Evolutionary conservation across 2,329 filamentous ascomycete species (phyloP), one percentile per base, ranked within the genome.

Genomic region (Fusarium decemcellulare): DNA sequence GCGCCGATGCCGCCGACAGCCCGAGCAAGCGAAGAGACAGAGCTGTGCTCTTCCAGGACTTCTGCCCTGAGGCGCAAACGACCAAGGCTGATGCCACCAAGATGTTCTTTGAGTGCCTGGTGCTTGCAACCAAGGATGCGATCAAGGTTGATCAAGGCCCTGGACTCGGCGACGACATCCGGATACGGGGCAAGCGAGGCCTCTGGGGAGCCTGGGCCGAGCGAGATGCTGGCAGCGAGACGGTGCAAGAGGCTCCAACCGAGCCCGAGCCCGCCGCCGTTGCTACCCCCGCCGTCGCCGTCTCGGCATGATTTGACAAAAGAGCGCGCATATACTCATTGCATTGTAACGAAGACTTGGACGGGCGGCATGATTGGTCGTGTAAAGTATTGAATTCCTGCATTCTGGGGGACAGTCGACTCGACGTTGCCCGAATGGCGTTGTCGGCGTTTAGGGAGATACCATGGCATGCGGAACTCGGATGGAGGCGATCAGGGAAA

Each of bases 81-180:
- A 94, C 88, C 71, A 93, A 93, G 80, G 92, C 92, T 9, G 96
- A 98, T 75, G 96, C 96, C 1, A 99, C 96, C 44, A 98, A 98
- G 86, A 98, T 99, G 94, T 99, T 99, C 84, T 99, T 99, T 75
- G 96, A 99, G 82, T 92, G 96, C 58, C 86, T 99, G 27, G 96
- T 99, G 4, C 87, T 99, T 48, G 96, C 95, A 6, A 99, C 96
- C 43, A 99, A 99, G 83, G 96, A 99, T 78, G 96, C 96, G 30
- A 93, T 99, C 82, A 97, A 97, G 82, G 94, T 98, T 29, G 95
- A 98, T 78, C 96, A 99, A 81, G 88, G 88, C 51, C 85, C 91
- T 66, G 88, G 86, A 39, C 87, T 98, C 29, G 95, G 95, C 52
- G 92, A 91, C 4, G 88, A 92, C 14, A 93, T 99, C 76, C 87